A percentile compares a stretch with the other conserved stretches of the same genome.
Evolutionary conservation across 768 basidiomycete species (phyloP).

Genomic region (Boletus edulis): DNA sequence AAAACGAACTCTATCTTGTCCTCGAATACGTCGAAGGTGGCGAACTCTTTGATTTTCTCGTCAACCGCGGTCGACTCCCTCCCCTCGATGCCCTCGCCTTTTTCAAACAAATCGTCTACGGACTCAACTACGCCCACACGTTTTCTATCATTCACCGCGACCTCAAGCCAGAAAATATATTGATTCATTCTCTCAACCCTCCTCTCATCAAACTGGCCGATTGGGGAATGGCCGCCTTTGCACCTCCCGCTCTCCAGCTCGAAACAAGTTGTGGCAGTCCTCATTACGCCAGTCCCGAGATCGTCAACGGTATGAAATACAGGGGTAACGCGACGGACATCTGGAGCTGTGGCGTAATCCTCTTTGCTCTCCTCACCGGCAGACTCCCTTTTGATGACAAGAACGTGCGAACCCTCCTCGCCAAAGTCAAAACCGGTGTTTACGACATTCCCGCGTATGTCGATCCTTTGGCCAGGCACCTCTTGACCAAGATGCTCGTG

Average conservation of each 20-base stretch:
- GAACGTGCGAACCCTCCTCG: conserved; percentile 70
- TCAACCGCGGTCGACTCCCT: conserved; percentile 80
- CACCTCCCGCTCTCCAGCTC: conserved; percentile 77
- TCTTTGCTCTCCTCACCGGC: conserved; percentile 87
- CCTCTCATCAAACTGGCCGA: conserved; percentile 94
- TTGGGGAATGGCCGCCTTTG: conserved; percentile 98
- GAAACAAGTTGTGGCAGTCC: conserved; percentile 97
- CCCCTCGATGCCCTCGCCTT: conserved; percentile 82
- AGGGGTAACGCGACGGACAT: conserved; percentile 90
- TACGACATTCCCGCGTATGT: conserved; percentile 82
- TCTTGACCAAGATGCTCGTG: conserved; percentile 84
- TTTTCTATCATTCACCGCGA: conserved; percentile 99
- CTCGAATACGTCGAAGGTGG: conserved; percentile 96
- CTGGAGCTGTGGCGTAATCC: conserved; percentile 95
- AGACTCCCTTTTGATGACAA: conserved; percentile 94
- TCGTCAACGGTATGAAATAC: conserved; percentile 88
- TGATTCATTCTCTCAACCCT: conserved; percentile 79
- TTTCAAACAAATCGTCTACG: conserved; percentile 95
- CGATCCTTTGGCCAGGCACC: conserved; percentile 80
- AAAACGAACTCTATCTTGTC: conserved; percentile 86
- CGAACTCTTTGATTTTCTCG: conserved; percentile 95
- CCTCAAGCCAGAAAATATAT: conserved; percentile 95
- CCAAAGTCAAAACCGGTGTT: conserved; percentile 84
- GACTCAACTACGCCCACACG: conserved; percentile 93
- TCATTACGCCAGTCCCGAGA: conserved; percentile 96